Evolutionary conservation across 768 basidiomycete genomes (phyloP).

Genomic region (Gymnopilus dilepis): DNA sequence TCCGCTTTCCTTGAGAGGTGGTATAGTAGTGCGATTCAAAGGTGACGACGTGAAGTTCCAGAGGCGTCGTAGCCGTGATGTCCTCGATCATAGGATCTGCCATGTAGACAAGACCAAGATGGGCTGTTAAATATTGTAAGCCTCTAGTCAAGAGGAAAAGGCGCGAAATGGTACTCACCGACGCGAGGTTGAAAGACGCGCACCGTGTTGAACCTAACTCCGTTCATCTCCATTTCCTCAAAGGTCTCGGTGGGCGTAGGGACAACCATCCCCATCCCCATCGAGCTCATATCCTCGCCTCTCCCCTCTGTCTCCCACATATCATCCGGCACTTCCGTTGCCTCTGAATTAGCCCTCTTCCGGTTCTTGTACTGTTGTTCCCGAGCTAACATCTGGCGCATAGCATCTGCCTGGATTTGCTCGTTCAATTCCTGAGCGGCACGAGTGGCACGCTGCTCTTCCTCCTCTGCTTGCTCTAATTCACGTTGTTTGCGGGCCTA

Average conservation of each 20-base stretch:
- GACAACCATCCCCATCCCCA: conserved; percentile 1
- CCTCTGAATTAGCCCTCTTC: conserved; percentile 70
- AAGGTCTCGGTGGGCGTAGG: conserved; percentile 65
- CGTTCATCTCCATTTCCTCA: conserved; percentile 60
- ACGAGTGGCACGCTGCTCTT: conserved; percentile 53
- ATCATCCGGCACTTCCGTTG: conserved; percentile 67
- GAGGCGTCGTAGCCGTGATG: conserved; percentile 54
- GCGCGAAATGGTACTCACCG: conserved; percentile 46
- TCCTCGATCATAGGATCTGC: conserved; percentile 81
- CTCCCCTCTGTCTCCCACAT: conserved; percentile 19
- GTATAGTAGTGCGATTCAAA: conserved; percentile 76
- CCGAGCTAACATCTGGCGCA: conserved; percentile 59
- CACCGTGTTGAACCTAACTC: conserved; percentile 65
- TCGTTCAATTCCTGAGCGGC: conserved; percentile 66
- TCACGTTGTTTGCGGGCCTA: conserved; percentile 61
- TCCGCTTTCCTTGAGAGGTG: conserved; percentile 72
- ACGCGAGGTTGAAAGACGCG: conserved; percentile 74
- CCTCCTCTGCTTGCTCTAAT: conserved; percentile 58
- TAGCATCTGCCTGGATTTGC: conserved; percentile 69
- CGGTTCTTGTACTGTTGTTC: conserved; percentile 60
- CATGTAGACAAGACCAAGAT: conserved; percentile 68
- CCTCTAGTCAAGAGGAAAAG: neutral
- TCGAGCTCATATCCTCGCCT: neutral
- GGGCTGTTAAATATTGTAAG: conserved; percentile 42
- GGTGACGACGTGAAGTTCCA: conserved; percentile 70